These are phyloP conservation scores for Taxillus chinensis DNA, from an alignment of 164 flowering plant genomes.

Conservation along the genomic window DNA sequence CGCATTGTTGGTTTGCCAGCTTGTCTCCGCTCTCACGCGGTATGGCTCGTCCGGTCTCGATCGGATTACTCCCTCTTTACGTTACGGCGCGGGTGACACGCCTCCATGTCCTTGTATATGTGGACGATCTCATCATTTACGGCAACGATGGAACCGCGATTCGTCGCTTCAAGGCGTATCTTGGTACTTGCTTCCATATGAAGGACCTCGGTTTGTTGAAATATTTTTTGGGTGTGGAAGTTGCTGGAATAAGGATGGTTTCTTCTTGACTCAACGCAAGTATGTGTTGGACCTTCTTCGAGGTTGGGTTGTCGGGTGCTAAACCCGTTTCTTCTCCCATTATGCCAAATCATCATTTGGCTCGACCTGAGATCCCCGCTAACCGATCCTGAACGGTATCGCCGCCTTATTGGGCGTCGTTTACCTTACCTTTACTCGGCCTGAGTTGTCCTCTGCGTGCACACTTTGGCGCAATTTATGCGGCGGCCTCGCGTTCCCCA, in stretches of 20 bases:
- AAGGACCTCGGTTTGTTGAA: no score
- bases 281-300: background rate
- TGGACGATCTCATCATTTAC: no score
- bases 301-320: background rate
- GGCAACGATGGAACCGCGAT: background rate
- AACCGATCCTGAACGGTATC: background rate
- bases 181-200: no score
- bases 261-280: background rate
- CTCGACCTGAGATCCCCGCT: background rate
- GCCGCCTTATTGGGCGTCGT: no score
- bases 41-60: no score
- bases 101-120: no score
- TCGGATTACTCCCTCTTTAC: no score
- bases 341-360: background rate
- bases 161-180: background rate
- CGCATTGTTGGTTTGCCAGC: no score
- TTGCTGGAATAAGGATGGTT: background rate
- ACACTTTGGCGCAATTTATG: conserved; percentile 1
- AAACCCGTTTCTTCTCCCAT: background rate
- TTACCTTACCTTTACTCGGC: background rate
- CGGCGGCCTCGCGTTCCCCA: background rate
- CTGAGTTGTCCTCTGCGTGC: background rate
- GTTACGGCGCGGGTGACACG: no score
- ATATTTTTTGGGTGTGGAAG: no score
- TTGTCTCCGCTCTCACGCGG: no score